Evolutionary conservation across 768 basidiomycete species (phyloP).

Genomic region (Tulasnella sp.): DNA sequence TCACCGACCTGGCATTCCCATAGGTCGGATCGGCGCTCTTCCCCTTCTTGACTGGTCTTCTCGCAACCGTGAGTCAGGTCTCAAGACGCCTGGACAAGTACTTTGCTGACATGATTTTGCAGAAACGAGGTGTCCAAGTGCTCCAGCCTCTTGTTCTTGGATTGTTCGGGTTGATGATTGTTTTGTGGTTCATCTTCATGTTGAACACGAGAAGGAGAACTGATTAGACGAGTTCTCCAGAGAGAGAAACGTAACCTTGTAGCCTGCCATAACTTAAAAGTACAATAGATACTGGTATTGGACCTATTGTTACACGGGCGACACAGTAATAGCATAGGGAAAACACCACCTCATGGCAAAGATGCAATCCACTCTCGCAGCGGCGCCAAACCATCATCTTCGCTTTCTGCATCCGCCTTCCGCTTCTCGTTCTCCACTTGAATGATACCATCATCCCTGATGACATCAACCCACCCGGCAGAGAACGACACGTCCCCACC

Average conservation of each 20-base stretch:
- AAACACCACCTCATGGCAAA: not conserved
- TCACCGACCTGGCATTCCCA: constrained; percentile 19
- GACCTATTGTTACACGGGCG: not conserved
- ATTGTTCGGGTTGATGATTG: constrained; percentile 1
- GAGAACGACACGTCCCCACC: constrained; percentile 61
- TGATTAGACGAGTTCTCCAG: not conserved
- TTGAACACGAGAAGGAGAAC: constrained; percentile 4
- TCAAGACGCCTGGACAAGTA: not conserved
- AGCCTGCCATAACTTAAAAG: not conserved
- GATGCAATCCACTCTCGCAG: not conserved
- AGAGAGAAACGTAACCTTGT: not conserved
- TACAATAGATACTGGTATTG: not conserved
- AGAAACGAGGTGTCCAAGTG: constrained; percentile 4
- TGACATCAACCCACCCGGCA: constrained; percentile 13
- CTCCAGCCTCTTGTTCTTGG: constrained; percentile 10
- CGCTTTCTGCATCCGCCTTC: not conserved
- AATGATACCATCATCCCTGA: constrained; percentile 7
- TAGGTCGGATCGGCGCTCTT: constrained; percentile 60
- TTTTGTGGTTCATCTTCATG: constrained; percentile 5
- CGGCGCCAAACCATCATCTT: not conserved
- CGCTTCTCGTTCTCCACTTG: constrained; percentile 2
- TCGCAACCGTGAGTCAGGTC: constrained; percentile 4
- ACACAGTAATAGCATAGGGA: not conserved
- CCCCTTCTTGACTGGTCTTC: constrained; percentile 41
- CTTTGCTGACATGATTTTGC: not conserved